Conservation (phyloP, 352 stramenopile genomes). For the Pythium folliculosum region DNA sequence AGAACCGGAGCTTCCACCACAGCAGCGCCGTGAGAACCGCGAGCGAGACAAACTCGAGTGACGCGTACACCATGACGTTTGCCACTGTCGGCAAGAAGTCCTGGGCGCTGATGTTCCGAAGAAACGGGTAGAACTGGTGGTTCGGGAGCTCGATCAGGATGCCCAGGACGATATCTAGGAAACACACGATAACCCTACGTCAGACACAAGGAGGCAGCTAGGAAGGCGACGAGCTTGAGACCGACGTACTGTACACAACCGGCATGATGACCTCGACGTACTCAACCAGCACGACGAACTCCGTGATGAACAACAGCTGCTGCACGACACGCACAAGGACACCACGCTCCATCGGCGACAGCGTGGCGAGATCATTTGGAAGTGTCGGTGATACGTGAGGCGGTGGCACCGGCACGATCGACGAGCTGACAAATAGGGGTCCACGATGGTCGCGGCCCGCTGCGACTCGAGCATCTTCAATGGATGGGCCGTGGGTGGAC, state of each 20-base stretch:
- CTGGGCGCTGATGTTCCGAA: constrained; percentile 9
- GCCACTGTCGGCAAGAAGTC: constrained; percentile 5
- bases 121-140: constrained; percentile 33
- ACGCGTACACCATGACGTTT: constrained; percentile 22
- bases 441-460: background rate
- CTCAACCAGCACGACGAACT: constrained; percentile 37
- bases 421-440: background rate
- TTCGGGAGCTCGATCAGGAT: constrained; percentile 30
- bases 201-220: background rate
- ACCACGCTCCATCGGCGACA: constrained; percentile 6
- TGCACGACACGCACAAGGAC: constrained; percentile 18
- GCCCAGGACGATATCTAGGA: constrained; percentile 23
- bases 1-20: constrained; percentile 28
- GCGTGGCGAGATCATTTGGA: constrained; percentile 8
- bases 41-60: constrained; percentile 21
- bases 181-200: background rate
- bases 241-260: constrained; percentile 33
- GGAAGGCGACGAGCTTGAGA: background rate
- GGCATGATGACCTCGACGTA: constrained; percentile 43
- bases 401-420: background rate
- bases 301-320: constrained; percentile 31
- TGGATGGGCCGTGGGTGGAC: background rate
- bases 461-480: background rate
- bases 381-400: background rate
- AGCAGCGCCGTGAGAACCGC: constrained; percentile 1